Percentiles rank a stretch among this genome's conserved stretches.
These are phyloP conservation scores for Wallacemonas sp. DNA, from an alignment of 208 protist species.

Conservation along the genomic window DNA sequence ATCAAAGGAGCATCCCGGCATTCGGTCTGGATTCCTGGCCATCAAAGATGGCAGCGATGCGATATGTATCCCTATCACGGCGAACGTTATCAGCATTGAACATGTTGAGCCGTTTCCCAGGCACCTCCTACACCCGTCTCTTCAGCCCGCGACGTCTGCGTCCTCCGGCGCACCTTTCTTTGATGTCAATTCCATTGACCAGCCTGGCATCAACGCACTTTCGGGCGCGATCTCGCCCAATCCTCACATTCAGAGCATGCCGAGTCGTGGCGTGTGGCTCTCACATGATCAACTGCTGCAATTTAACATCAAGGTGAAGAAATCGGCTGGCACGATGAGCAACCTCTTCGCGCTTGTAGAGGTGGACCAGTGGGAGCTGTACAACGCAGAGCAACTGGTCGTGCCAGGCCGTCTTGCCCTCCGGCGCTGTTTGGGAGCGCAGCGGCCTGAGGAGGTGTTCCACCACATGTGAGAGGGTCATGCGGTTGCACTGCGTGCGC, in stretches of 20 bases:
- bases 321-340: constrained; percentile 16
- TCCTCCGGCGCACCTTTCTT: constrained; percentile 14
- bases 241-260: constrained; percentile 65
- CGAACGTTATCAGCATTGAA: constrained; percentile 55
- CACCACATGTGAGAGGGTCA: constrained; percentile 13
- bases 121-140: constrained; percentile 52
- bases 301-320: constrained; percentile 42
- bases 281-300: constrained; percentile 84
- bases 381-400: constrained; percentile 84
- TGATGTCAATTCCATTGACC: neutral
- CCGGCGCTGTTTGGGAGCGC: constrained; percentile 14
- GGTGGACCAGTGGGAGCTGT: constrained; percentile 82
- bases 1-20: constrained; percentile 50
- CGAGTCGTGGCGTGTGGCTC: constrained; percentile 77
- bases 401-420: constrained; percentile 80
- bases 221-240: constrained; percentile 68
- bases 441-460: constrained; percentile 19
- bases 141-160: constrained; percentile 17
- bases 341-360: constrained; percentile 64
- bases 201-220: constrained; percentile 77
- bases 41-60: constrained; percentile 77
- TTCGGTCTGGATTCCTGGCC: constrained; percentile 64
- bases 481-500: too few species aligned
- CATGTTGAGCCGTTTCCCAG: constrained; percentile 49
- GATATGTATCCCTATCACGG: constrained; percentile 78